Conservation (phyloP, 306 rosid species). For the Lupinus albus region DNA sequence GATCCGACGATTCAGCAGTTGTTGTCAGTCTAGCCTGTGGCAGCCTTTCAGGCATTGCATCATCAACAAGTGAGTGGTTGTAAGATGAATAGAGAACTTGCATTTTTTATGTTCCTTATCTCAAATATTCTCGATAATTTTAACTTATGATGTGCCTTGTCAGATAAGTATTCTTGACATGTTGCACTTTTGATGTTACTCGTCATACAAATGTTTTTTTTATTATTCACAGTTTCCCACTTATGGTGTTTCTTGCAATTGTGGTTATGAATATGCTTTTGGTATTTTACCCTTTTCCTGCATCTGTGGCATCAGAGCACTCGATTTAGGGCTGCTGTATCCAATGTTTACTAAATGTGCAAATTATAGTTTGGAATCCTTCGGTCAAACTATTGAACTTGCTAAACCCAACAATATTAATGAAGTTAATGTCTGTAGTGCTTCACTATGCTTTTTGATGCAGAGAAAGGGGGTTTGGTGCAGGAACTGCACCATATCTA, state of each 20-base stretch:
- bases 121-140: conserved; percentile 28
- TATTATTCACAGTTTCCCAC: conserved; percentile 12
- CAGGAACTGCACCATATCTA: conserved; percentile 87
- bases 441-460: conserved; percentile 89
- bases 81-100: conserved; percentile 27
- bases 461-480: conserved; percentile 90
- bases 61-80: conserved; percentile 91
- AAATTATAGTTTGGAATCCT: conserved; percentile 40
- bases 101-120: conserved; percentile 29
- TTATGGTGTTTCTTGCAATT: conserved; percentile 37
- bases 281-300: conserved; percentile 39
- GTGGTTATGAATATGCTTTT: conserved; percentile 39
- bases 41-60: conserved; percentile 94
- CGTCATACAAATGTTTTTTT: background rate
- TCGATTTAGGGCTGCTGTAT: conserved; percentile 31
- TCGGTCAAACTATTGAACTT: conserved; percentile 42
- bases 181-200: conserved; percentile 20
- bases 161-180: conserved; percentile 25
- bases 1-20: conserved; percentile 76
- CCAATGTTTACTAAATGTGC: conserved; percentile 42
- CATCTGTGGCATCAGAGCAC: conserved; percentile 28
- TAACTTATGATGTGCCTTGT: conserved; percentile 41
- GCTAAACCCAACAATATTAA: conserved; percentile 42
- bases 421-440: conserved; percentile 67
- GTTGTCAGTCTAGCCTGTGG: conserved; percentile 88